Evolutionary conservation across 441 rosid species (phyloP).

Genomic region (Pelargonium myrrhifolium): DNA sequence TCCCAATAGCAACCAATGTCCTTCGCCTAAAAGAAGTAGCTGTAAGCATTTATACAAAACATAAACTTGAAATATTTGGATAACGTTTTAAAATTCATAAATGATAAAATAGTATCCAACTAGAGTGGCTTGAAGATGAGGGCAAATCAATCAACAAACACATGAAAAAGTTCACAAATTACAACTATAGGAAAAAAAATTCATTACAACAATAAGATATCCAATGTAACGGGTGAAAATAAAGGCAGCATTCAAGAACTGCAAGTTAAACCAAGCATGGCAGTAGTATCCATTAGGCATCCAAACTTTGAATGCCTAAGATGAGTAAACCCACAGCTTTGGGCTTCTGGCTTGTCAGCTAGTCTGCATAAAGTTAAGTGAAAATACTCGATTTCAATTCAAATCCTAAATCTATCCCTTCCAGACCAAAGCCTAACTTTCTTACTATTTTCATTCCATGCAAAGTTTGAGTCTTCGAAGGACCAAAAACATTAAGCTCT

Average conservation of each 20-base stretch:
- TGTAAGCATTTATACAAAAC: conserved; percentile 10
- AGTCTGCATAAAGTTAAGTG: no score
- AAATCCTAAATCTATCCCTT: no score
- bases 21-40: conserved; percentile 50
- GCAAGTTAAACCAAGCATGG: no score
- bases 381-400: no score
- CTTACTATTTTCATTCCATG: no score
- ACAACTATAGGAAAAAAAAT: neutral
- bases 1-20: conserved; percentile 87
- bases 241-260: neutral
- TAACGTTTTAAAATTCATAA: neutral
- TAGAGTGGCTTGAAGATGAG: neutral
- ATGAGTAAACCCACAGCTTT: no score
- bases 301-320: no score
- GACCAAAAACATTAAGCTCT: no score
- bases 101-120: neutral
- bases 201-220: neutral
- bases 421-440: no score
- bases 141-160: neutral
- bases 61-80: conserved; percentile 8
- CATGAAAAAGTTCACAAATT: neutral
- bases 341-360: no score
- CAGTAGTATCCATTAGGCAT: no score
- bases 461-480: no score
- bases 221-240: neutral